Evolutionary conservation across 169 alveolate species (phyloP), one percentile per base, ranked within the genome.

Genomic region (Plasmodium knowlesi): DNA sequence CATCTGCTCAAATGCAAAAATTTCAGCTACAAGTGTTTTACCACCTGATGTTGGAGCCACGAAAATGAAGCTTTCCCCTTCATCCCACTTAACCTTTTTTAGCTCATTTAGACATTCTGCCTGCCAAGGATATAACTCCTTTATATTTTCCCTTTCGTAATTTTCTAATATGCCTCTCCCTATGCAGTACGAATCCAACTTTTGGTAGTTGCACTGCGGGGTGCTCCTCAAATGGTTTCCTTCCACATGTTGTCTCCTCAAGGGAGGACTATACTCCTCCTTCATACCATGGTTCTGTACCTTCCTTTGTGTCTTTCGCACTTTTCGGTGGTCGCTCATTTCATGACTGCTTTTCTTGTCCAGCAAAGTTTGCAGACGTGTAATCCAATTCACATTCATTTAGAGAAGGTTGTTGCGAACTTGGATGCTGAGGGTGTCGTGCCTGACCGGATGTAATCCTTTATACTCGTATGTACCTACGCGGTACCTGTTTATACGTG

Each of bases 31-130:
- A 41, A 88, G 81, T 0, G 94, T 88, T 79, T 88, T 88, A 0
- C 94, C 94, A 3, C 94, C 94, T 12, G 94, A 88, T 1, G 94
- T 88, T 37, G 88, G 94, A 5, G 94, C 94, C 2, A 88, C 94
- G 78, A 25, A 88, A 5, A 88, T 16, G 71, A 88, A 88, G 12
- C 81, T 57, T 80, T 88, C 94, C 19, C 94, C 78, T 28, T 78
- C 46, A 3, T 88, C 83, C 94, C 94, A 88, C 5, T 41, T 22
- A 34, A 88, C 94, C 50, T 10, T 79, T 67, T 78, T 88, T 70
- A 88, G 50, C 30, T 37, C 28, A 14, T 16, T 78, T 80, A 88
- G 67, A 39, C 94, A 88, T 79, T 88, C 94, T 19, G n/a, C 82
- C 71, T 88, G 94, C 94, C 94, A 88, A 4, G 74, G 37, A 32